A percentile compares a stretch with the other conserved stretches of the same genome.
These are phyloP conservation scores for Geotrichum bryndzae DNA, from an alignment of 1,139 yeast genomes.

Conservation along the genomic window DNA sequence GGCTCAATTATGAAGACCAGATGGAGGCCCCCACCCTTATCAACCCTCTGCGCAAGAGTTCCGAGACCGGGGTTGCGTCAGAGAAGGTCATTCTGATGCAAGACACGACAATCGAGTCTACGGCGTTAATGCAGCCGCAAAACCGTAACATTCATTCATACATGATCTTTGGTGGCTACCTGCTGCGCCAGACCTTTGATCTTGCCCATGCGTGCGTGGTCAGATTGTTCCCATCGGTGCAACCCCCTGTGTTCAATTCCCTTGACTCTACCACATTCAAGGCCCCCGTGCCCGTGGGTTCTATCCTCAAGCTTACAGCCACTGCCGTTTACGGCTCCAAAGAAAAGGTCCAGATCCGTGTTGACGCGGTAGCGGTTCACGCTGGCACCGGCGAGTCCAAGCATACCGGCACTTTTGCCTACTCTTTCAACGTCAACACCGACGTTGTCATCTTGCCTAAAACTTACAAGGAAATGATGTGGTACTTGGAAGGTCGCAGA, in stretches of 20 bases:
- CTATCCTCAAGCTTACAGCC: background rate
- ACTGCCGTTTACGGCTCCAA: background rate
- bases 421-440: background rate
- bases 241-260: background rate
- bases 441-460: background rate
- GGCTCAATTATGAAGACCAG: background rate
- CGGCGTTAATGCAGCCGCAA: constrained; percentile 3
- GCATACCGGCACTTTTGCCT: constrained; percentile 1
- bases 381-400: background rate
- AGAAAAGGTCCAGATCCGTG: background rate
- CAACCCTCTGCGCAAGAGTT: background rate
- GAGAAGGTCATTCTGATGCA: background rate
- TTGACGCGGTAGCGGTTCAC: background rate
- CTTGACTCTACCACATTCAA: constrained; percentile 3
- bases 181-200: constrained; percentile 6
- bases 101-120: background rate
- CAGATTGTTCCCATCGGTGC: background rate
- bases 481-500: constrained; percentile 1
- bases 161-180: constrained; percentile 7
- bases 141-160: constrained; percentile 4
- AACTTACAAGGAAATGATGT: background rate
- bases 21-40: background rate
- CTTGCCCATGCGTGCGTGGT: constrained; percentile 2
- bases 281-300: constrained; percentile 1
- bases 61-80: background rate